Percentiles rank a stretch among this genome's conserved stretches.
Evolutionary conservation across 257 asterid species (phyloP).

Genomic region (Nicotiana benthamiana): DNA sequence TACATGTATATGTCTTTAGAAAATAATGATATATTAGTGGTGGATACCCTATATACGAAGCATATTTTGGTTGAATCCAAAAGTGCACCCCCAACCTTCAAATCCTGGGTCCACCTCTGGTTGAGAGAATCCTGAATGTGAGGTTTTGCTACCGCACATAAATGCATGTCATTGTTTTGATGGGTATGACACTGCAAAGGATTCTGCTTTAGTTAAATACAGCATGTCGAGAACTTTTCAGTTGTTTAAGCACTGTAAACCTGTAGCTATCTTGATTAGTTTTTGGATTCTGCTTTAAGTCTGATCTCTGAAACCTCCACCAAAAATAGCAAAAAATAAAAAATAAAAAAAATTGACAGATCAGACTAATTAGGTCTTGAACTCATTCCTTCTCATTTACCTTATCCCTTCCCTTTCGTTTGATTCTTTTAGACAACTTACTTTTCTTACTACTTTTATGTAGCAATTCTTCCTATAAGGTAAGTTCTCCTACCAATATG

Average conservation of each 20-base stretch:
- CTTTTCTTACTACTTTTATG: neutral
- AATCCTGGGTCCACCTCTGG: too few relatives aligned
- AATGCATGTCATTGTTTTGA: neutral
- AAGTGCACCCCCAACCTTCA: too few relatives aligned
- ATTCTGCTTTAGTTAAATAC: neutral
- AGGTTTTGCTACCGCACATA: neutral
- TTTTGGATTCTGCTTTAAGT: neutral
- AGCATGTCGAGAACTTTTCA: neutral
- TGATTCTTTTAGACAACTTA: neutral
- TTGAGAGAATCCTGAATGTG: neutral
- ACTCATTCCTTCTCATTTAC: neutral
- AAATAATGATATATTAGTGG: too few relatives aligned
- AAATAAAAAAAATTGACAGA: neutral
- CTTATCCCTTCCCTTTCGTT: neutral
- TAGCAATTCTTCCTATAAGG: neutral
- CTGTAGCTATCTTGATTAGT: neutral
- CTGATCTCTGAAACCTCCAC: too few relatives aligned
- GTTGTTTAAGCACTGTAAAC: neutral
- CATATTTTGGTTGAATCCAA: too few relatives aligned
- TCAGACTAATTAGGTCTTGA: neutral
- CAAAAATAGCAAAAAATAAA: too few relatives aligned
- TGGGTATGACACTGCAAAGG: neutral
- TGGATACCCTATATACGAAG: too few relatives aligned
- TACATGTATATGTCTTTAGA: too few relatives aligned
- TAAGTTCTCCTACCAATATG: neutral